Percentiles rank a stretch among this genome's conserved stretches.
phyloP scores from a whole-genome alignment of 345 rosid species.

The Populus simonii region DNA sequence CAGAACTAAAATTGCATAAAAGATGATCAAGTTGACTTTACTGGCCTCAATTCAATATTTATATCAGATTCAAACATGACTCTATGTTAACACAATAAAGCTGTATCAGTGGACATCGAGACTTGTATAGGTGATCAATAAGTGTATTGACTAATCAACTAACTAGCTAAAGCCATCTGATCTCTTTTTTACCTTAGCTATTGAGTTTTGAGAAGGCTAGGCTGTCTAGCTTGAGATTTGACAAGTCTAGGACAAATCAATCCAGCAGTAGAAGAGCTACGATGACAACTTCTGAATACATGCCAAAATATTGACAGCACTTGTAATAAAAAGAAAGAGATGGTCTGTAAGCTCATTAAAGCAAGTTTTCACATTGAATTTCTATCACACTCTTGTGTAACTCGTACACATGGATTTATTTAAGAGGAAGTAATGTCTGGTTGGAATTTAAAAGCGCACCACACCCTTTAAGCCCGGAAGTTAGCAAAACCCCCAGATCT shows the following conservation, averaged over 20 bases:
- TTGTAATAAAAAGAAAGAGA: background rate
- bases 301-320: conserved; percentile 12
- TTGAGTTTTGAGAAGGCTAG: background rate
- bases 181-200: background rate
- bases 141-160: background rate
- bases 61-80: background rate
- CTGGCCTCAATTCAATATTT: background rate
- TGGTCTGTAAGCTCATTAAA: background rate
- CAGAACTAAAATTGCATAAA: background rate
- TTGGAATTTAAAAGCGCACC: conserved; percentile 3
- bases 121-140: background rate
- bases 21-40: background rate
- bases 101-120: background rate
- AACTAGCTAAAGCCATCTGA: background rate
- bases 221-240: background rate
- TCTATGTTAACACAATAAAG: background rate
- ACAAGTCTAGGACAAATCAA: background rate
- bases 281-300: background rate
- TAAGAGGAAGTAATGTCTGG: background rate
- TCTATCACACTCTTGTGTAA: background rate
- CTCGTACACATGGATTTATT: background rate
- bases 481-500: background rate
- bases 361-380: background rate
- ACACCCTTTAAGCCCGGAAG: background rate
- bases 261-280: background rate